Evolutionary conservation across 345 rosid genomes (phyloP), one percentile per base, ranked within the genome.

Genomic region (Hypericum perforatum): DNA sequence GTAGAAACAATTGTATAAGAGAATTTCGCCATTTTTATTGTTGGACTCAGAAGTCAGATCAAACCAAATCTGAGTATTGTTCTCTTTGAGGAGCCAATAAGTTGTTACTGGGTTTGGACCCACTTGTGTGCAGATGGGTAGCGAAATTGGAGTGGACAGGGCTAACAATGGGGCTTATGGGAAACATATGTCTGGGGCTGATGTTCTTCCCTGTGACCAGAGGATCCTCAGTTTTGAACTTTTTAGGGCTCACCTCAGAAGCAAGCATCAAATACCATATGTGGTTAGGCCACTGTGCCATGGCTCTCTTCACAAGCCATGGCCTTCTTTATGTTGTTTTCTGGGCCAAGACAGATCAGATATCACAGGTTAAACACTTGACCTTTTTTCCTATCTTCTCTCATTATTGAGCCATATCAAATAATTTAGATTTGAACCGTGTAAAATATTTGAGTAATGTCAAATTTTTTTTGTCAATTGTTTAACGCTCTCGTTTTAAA

Each of bases 241-340:
- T 72, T 8, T 11, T 63, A 9, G 62, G 54, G 29, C 41, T 72
- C 15, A 62, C 72, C 6, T 53, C 63, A 12, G 64, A 63, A 37
- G 68, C 62, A 41, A 65, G 63, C 39, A 57, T 63, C 37, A 63
- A 52, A 45, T 67, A 72, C 52, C 76, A 72, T 15, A 49, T 67
- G 6, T 72, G 76, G 76, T 32, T 72, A 16, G 76, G 72, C 16
- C 65, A 72, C 53, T 63, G 67, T 43, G 52, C 57, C 7, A 52
- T 67, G 56, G 11, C 53, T 41, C 69, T 72, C 51, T 63, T 72
- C 41, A 60, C 58, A 39, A 43, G 49, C 42, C 76, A 72, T 49
- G 72, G 70, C 5, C 52, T 63, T 42, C 60, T 54, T 29, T 72
- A 63, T 41, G 8, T 72, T 7, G 57, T 60, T 44, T 64, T 43